Percentiles rank a stretch among this genome's conserved stretches.
These are phyloP conservation scores for Tetrapisispora nanseiensis DNA, from an alignment of 805 yeast genomes.

Conservation along the genomic window DNA sequence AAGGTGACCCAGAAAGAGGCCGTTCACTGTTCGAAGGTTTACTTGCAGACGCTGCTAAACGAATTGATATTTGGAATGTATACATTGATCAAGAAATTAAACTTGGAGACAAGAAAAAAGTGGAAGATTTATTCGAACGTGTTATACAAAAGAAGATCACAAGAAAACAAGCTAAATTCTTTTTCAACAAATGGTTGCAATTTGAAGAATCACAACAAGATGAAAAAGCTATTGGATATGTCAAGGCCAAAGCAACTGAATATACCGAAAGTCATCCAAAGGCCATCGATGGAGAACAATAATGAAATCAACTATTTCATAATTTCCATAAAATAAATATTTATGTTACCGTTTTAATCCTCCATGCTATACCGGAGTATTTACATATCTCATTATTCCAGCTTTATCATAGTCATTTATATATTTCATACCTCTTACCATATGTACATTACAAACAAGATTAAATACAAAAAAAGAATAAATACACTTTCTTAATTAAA, in stretches of 20 bases:
- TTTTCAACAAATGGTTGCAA: slow-evolving; percentile 85
- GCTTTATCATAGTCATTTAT: too few species aligned
- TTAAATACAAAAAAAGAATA: too few species aligned
- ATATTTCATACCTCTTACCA: too few species aligned
- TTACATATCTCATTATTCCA: too few species aligned
- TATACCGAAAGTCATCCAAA: slow-evolving; percentile 38
- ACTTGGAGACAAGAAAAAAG: slow-evolving; percentile 51
- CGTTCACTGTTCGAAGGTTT: slow-evolving; percentile 91
- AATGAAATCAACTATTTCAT: background rate
- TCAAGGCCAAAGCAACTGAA: slow-evolving; percentile 83
- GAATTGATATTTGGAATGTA: slow-evolving; percentile 91
- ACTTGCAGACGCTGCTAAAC: slow-evolving; percentile 78
- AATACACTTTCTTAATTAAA: too few species aligned
- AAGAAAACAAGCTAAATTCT: slow-evolving; percentile 86
- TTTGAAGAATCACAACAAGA: slow-evolving; percentile 66
- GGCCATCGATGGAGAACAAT: slow-evolving; percentile 1
- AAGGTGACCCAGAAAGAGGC: slow-evolving; percentile 91
- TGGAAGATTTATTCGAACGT: slow-evolving; percentile 76
- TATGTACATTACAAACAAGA: too few species aligned
- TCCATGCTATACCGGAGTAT: too few species aligned
- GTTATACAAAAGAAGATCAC: slow-evolving; percentile 55
- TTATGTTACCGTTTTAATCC: too few species aligned
- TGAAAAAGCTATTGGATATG: slow-evolving; percentile 64
- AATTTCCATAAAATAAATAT: too few species aligned
- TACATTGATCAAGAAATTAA: slow-evolving; percentile 90